Conservation (phyloP, 768 basidiomycete species). For the Gloeopeniophorella convolvens region DNA sequence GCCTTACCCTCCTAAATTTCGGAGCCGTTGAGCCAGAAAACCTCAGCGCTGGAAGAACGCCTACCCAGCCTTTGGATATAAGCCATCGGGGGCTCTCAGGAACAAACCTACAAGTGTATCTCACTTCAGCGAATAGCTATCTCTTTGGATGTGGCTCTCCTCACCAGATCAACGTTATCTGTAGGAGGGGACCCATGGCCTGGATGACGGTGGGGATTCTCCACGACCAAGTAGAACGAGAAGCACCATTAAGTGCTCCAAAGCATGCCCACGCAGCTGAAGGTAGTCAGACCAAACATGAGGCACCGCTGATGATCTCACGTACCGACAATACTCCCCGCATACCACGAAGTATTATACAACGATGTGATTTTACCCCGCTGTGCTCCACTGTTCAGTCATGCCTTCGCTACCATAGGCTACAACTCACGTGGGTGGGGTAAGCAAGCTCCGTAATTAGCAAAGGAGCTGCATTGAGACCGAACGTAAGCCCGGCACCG, state of each 20-base stretch:
- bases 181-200: conserved; percentile 49
- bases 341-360: conserved; percentile 72
- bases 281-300: neutral
- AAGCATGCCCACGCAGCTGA: conserved; percentile 43
- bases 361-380: conserved; percentile 52
- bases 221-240: conserved; percentile 49
- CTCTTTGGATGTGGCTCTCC: no score
- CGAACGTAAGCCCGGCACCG: conserved; percentile 57
- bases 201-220: conserved; percentile 61
- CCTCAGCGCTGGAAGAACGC: conserved; percentile 14
- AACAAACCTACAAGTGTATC: conserved; percentile 42
- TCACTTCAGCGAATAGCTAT: no score
- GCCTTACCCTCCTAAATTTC: conserved; percentile 48
- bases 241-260: conserved; percentile 32
- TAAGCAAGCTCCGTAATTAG: conserved; percentile 62
- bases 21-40: neutral
- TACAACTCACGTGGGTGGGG: conserved; percentile 51
- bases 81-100: conserved; percentile 67
- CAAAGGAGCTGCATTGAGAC: conserved; percentile 55
- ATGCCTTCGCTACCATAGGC: neutral
- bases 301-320: conserved; percentile 28
- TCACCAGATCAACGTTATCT: conserved; percentile 49
- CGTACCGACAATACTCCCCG: conserved; percentile 56
- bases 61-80: conserved; percentile 51
- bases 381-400: conserved; percentile 28